Percentiles rank a stretch among this genome's conserved stretches.
phyloP scores from a whole-genome alignment of 441 rosid species.

The Populus hybrid region DNA sequence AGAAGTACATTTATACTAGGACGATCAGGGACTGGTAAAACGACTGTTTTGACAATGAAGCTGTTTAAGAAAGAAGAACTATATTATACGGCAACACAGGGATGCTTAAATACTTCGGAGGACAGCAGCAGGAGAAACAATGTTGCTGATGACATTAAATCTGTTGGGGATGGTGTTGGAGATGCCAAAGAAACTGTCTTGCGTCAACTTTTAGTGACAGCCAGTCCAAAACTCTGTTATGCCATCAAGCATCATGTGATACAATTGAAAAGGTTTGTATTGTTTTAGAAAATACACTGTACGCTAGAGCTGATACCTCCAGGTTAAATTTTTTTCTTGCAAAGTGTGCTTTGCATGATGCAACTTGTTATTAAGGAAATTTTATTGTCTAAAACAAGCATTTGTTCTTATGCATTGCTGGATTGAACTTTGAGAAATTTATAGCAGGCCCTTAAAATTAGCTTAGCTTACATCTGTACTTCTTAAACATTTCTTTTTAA shows the following conservation, averaged over 20 bases:
- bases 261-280: constrained; percentile 41
- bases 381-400: not conserved
- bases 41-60: constrained; percentile 48
- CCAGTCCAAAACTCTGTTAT: constrained; percentile 46
- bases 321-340: not conserved
- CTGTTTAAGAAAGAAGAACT: constrained; percentile 39
- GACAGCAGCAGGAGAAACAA: not conserved
- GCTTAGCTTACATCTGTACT: not conserved
- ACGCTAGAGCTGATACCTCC: not conserved
- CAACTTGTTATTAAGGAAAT: not conserved
- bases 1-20: constrained; percentile 50
- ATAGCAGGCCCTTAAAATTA: not conserved
- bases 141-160: not conserved
- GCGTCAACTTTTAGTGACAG: constrained; percentile 53
- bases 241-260: constrained; percentile 45
- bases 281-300: not conserved
- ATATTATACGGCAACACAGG: constrained; percentile 25
- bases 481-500: not conserved
- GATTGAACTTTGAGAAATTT: not conserved
- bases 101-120: not conserved
- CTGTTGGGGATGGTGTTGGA: constrained; percentile 6
- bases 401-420: not conserved
- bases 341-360: not conserved
- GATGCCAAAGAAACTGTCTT: constrained; percentile 15
- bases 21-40: constrained; percentile 64